Percentiles rank a stretch among this genome's conserved stretches.
These are phyloP conservation scores for Plantago coronopus DNA, from an alignment of 305 asterid species.

Conservation along the genomic window DNA sequence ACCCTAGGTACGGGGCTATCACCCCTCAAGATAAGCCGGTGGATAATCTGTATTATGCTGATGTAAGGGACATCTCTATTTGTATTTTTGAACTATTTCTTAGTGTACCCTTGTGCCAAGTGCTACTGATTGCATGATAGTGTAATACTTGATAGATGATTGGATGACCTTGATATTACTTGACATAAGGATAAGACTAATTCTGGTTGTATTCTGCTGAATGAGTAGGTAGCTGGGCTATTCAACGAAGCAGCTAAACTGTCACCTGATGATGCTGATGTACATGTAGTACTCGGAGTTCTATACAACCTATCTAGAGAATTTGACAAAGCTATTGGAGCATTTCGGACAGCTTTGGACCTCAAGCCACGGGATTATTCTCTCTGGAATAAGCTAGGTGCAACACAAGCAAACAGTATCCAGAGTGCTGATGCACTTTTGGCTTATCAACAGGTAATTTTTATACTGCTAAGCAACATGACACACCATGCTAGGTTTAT, in stretches of 20 bases:
- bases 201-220: constrained; percentile 21
- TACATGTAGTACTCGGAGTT: constrained; percentile 95
- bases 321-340: constrained; percentile 89
- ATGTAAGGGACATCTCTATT: constrained; percentile 51
- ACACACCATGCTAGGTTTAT: no score
- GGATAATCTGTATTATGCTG: constrained; percentile 74
- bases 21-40: constrained; percentile 72
- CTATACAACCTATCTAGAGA: constrained; percentile 85
- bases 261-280: constrained; percentile 99
- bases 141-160: constrained; percentile 14
- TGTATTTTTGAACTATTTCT: constrained; percentile 4
- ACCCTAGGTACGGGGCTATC: constrained; percentile 79
- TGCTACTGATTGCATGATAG: constrained; percentile 13
- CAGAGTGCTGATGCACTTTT: constrained; percentile 96
- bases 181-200: constrained; percentile 10
- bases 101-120: background rate
- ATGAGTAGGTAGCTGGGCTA: constrained; percentile 64
- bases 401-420: constrained; percentile 97
- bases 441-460: constrained; percentile 87
- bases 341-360: constrained; percentile 88
- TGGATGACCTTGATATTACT: constrained; percentile 9
- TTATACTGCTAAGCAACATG: background rate
- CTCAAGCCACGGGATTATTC: constrained; percentile 98
- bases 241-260: constrained; percentile 85
- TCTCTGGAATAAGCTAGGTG: constrained; percentile 99